Percentiles rank a stretch among this genome's conserved stretches.
These are phyloP conservation scores for Monilinia vaccinii-corymbosi DNA, from an alignment of 2,329 filamentous ascomycete genomes.

Conservation along the genomic window DNA sequence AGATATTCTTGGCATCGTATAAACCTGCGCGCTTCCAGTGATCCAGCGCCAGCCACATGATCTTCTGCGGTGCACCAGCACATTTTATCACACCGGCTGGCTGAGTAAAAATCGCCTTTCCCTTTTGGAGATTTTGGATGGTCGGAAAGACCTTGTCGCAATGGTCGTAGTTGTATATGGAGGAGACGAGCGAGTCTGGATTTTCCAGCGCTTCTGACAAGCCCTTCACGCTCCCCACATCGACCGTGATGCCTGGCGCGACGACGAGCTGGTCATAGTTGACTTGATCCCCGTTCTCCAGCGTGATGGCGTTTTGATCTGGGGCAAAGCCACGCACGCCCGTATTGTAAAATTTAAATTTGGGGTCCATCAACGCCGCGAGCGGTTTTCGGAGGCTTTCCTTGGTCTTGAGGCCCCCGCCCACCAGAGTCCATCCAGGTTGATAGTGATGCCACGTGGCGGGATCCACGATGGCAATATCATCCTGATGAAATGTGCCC, in stretches of 20 bases:
- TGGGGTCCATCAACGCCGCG: slow-evolving; percentile 44
- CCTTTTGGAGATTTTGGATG: slow-evolving; percentile 39
- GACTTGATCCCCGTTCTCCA: slow-evolving; percentile 46
- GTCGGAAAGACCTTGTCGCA: slow-evolving; percentile 44
- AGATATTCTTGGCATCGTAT: slow-evolving; percentile 35
- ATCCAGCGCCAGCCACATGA: slow-evolving; percentile 53
- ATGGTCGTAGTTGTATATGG: slow-evolving; percentile 48
- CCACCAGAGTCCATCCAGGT: slow-evolving; percentile 61
- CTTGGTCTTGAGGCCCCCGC: slow-evolving; percentile 55
- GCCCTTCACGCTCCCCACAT: slow-evolving; percentile 44
- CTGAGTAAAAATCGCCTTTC: slow-evolving; percentile 50
- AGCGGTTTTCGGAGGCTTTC: slow-evolving; percentile 46
- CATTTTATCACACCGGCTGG: slow-evolving; percentile 51
- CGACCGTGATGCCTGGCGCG: slow-evolving; percentile 45
- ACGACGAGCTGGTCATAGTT: slow-evolving; percentile 58
- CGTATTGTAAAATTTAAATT: slow-evolving; percentile 50
- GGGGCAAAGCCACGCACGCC: slow-evolving; percentile 43
- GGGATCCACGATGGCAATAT: slow-evolving; percentile 58
- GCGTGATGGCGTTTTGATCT: slow-evolving; percentile 45
- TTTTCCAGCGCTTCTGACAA: slow-evolving; percentile 47
- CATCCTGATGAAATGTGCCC: slow-evolving; percentile 46
- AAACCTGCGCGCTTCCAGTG: slow-evolving; percentile 46
- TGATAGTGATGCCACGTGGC: slow-evolving; percentile 58
- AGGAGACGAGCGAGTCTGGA: slow-evolving; percentile 39
- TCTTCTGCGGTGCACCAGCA: slow-evolving; percentile 52